Evolutionary conservation across 2,329 filamentous ascomycete species (phyloP), one percentile per base, ranked within the genome.

Genomic region (Nemania bipapillata): DNA sequence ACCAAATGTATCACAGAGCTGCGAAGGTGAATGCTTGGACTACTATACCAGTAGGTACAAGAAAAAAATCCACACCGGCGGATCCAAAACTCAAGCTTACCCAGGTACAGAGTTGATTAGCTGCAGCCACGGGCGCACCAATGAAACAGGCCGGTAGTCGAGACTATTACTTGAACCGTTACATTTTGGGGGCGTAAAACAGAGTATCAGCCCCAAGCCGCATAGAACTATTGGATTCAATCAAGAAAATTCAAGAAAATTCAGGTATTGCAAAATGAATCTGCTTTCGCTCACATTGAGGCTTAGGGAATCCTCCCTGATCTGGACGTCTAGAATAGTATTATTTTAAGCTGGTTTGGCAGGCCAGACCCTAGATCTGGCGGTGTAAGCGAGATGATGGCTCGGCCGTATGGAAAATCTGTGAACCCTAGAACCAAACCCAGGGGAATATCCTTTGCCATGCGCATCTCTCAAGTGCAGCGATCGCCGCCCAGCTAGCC

Each of bases 371-470:
- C 53, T 42, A 56, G 24, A 5, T 37, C 26, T 56, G 30, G 49
- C 20, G 20, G 32, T 45, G 40, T 65, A 60, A 60, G 55, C 65
- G 55, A 64, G 65, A 68, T 64, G 26, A 32, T 26, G 59, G 60
- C 24, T 64, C 65, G 65, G 65, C 61, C 61, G 65, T 65, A 65
- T 50, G 65, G 28, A 56, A 32, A 28, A 54, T 53, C 37, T 49
- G 37, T 65, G 37, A 65, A 47, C 20, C 49, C 59, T n/a, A 62
- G 45, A 45, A 53, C 12, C 30, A 54, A 11, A 20, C 1, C 35
- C 6, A 24, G 28, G 32, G 59, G 54, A 54, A 47, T 45, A n/a
- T 47, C 17, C 32, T 58, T 42, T 24, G 42, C 26, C 22, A 15
- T 64, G 45, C n/a, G 11, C 32, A n/a, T 35, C 30, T 45, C 24